Evolutionary conservation across 106 monocot species (phyloP), one percentile per base, ranked within the genome.

Genomic region (Chionographis japonica): DNA sequence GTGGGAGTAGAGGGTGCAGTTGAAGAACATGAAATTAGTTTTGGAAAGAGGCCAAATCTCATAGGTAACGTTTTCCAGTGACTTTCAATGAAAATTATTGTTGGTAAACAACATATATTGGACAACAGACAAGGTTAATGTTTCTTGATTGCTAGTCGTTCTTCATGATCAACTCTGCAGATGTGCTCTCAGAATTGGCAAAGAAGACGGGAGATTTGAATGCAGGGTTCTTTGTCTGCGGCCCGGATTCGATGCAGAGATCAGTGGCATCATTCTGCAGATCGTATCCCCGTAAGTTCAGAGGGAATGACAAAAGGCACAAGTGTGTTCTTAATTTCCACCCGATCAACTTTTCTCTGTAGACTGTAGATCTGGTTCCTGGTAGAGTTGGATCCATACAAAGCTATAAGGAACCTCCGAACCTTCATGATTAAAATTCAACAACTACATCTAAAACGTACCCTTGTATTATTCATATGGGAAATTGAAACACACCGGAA

Each of bases 141-240:
- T 42, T 56, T 56, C 56, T 27, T 27, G 1, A 27, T 27, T 27
- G 27, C 27, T 27, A 27, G 27, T 27, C 0, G 27, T 27, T 27
- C 27, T 27, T 37, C 18, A 41, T 53, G 36, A 35, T 41, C 4
- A 13, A 41, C n/a, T 63, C 61, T 76, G 54, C 90, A 94, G 94
- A 85, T 40, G 46, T 82, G 42, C 75, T 87, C 51, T 60, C 77
- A 4, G 80, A 85, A 35, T 63, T 77, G 1, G 11, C 70, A 8
- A 66, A 3, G 8, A 65, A 74, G 50, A 49, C n/a, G 13, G 78
- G 56, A 66, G 76, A 70, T 51, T 53, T 57, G 11, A 58, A 73
- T 9, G 71, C 83, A 1, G 94, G 90, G 19, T 80, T 94, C 6
- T 87, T 90, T 63, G 94, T 87, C 4, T 94, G 87, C 50, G 94